A percentile compares a stretch with the other conserved stretches of the same genome.
phyloP scores from a whole-genome alignment of 352 stramenopile species.

The Globisporangium abappressorium region DNA sequence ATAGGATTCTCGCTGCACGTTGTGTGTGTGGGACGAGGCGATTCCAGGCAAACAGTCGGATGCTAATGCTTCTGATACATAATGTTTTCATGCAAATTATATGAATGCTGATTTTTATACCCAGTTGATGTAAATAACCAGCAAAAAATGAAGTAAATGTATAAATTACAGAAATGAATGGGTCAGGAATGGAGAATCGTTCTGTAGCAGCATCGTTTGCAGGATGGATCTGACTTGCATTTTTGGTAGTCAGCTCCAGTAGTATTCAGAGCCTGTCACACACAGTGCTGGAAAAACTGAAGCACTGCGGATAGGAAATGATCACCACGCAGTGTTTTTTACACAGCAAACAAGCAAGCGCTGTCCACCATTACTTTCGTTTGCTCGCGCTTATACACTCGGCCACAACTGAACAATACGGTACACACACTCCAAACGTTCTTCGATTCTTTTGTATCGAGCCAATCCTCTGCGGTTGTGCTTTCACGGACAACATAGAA shows the following conservation, averaged over 20 bases:
- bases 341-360: neutral
- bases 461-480: neutral
- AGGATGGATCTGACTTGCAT: neutral
- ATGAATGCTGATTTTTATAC: neutral
- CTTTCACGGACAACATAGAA: too few species aligned
- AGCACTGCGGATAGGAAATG: neutral
- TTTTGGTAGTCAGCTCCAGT: neutral
- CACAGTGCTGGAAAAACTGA: neutral
- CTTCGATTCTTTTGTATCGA: neutral
- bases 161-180: neutral
- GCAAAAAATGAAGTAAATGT: neutral
- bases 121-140: neutral
- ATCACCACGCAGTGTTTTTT: neutral
- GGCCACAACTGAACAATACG: neutral
- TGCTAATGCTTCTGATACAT: too few species aligned
- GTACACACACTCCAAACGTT: neutral
- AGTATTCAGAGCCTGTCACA: neutral
- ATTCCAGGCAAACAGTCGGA: too few species aligned
- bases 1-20: too few species aligned
- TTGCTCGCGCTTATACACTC: neutral
- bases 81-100: too few species aligned
- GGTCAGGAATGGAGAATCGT: neutral
- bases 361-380: neutral
- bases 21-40: too few species aligned
- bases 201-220: neutral